Base-by-base conservation (phyloP, 352 stramenopile genomes). In the Phytophthora pseudosyringae region DNA sequence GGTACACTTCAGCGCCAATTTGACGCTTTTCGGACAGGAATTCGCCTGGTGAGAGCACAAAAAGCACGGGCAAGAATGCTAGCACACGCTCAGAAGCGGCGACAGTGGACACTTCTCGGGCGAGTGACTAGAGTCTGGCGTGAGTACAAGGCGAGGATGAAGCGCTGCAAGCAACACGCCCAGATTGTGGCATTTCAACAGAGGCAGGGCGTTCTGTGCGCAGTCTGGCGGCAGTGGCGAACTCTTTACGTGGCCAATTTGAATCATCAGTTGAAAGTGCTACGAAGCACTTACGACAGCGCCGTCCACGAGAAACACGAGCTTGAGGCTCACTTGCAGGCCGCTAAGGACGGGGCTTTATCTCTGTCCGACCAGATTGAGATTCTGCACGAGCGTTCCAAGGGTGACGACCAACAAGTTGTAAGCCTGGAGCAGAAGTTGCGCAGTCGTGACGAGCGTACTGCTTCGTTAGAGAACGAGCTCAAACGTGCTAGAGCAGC, bases 201-300 rank as follows among this genome's bases (percentile, higher is more conserved):
- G 8, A 48, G 60, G 5, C 54, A 67, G 3, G 18, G 13, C 4
- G 13, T 68, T 43, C 12, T 82, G 8, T 43, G 52, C 21, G 41
- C 58, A 16, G 51, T 72, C 26, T 93, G 84, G 84, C 64, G 52
- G 3, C 64, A 59, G 4, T 93, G 84, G 84, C 77, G 62, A 40
- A 33, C 36, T 9, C 28, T 47, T 40, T 71, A 64, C 4, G 10
- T 84, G 5, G 16, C 49, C 0, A 59, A 49, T 1, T 33, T 86
- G 1, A 31, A 68, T 7, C 15, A 25, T 0, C 54, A 64, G 29
- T 25, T 82, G n/a, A 33, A 51, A n/a, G 25, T 67, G n/a, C 29
- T 68, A 43, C 50, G 32, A 15, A 51, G 58, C 41, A 35, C 50
- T 3, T 57, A 47, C 25, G 64, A 80, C 12, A 53, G 46, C 2